Base-by-base conservation (phyloP, 2,329 filamentous ascomycete species). In the Colletotrichum sp. region DNA sequence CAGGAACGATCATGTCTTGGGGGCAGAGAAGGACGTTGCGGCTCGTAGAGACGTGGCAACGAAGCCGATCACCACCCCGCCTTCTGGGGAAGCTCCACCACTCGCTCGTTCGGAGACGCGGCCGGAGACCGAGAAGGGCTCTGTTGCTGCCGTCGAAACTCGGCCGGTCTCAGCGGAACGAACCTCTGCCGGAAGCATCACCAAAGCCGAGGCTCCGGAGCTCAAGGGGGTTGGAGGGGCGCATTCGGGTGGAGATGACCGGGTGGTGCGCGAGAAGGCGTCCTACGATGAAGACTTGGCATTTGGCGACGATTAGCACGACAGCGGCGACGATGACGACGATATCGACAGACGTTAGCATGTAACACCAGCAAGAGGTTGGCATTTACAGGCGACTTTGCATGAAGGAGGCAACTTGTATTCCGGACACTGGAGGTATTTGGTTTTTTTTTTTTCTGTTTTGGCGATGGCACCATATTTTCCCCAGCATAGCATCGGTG, bases 141-240 rank as follows among this genome's bases (percentile, higher is more conserved):
- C 39, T 21, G 44, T n/a, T n/a, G 44, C n/a, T n/a, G 44, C 18
- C n/a, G 18, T 21, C 18, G 44, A 21, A 12, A 49, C 44, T 7
- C 44, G 44, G 44, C 44, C 44, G 44, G n/a, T 21, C 18, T 49
- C 44, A 49, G 44, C 44, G 44, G 44, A 49, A 21, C 44, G 44
- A 49, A 49, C 44, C 2, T 49, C 28, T 63, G 24, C 39, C 36
- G 21, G 30, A 74, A 68, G 49, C 72, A 80, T 12, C 44, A 73
- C n/a, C 77, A 76, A 8, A 70, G 44, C 63, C 49, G 66, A 76
- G 13, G 55, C 67, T n/a, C 67, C 76, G 10, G 77, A 78, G 15
- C 76, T 82, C 16, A 76, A 79, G 24, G 81, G 81, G n/a, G 78
- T 82, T 13, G 80, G 81, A 13, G 80, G 79, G 32, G 80, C 78